Evolutionary conservation across 129 eudicot genomes (phyloP), one percentile per base, ranked within the genome.

Genomic region (Tagetes patula): DNA sequence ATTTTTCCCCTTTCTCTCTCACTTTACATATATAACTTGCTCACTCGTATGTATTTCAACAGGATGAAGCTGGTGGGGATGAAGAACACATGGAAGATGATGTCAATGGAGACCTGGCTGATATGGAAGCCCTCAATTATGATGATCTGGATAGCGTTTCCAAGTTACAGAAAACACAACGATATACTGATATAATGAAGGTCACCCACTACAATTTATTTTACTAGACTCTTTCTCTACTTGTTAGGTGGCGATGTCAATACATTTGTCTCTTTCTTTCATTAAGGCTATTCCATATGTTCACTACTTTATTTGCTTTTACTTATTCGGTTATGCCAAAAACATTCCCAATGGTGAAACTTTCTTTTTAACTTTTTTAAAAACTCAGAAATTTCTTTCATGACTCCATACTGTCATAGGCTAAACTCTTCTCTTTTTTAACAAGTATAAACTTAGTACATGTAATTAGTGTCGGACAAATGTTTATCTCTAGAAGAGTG

Each of bases 121-220:
- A 95, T 72, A 83, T 94, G 50, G 96, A 90, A 77, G 72, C 85
- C 13, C 85, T 88, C 8, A 88, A 95, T 38, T 95, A 95, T 60
- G 96, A 92, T 76, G 95, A 92, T 61, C 83, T 89, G 67, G 98
- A 92, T 40, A 92, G 70, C 52, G 90, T 92, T 33, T 92, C 96
- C 6, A 89, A 92, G 71, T 82, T 92, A 41, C 96, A 87, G 48
- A 89, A 85, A 71, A 69, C 96, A 0, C 92, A 85, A 34, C 95
- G 96, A 6, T 92, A 89, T 54, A 79, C 31, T 61, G 96, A 89
- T 74, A 92, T 87, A 33, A 85, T 89, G 90, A 82, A 89, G 96
- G 96, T 92, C 42, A 38, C 27, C 89, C 42, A 38, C 82, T 79
- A 79, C 6, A 60, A 47, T 70, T 58, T 27, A 45, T 65, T 30